A percentile compares a stretch with the other conserved stretches of the same genome.
Evolutionary conservation across 371 early-diverging fungal genomes (phyloP).

Genomic region (Mortierella polycephala): DNA sequence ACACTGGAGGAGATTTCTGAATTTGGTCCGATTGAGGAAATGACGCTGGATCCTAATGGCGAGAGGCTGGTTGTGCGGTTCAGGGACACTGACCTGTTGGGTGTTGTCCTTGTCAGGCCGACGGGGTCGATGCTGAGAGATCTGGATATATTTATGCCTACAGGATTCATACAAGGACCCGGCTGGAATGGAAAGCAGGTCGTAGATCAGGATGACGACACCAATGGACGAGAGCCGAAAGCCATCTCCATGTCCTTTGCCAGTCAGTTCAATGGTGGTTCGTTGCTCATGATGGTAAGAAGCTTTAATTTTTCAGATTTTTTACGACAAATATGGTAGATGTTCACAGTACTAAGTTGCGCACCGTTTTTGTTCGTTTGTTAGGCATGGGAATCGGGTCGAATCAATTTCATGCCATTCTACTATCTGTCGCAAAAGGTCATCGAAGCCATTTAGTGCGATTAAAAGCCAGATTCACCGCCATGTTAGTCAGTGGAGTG

Average conservation of each 20-base stretch:
- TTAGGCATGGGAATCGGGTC: conserved; percentile 51
- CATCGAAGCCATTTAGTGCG: conserved; percentile 8
- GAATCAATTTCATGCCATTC: conserved; percentile 36
- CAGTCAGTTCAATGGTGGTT: conserved; percentile 17
- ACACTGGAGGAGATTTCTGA: conserved; percentile 13
- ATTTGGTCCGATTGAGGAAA: conserved; percentile 44
- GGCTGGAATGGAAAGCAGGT: conserved; percentile 19
- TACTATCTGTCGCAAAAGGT: conserved; percentile 21
- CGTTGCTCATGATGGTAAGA: conserved; percentile 36
- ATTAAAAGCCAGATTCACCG: no score
- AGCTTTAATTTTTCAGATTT: background rate
- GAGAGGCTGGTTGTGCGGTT: conserved; percentile 44
- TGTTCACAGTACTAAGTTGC: background rate
- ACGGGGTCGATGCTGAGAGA: conserved; percentile 31
- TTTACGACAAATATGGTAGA: background rate
- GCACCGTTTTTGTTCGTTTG: background rate
- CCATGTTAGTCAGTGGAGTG: no score
- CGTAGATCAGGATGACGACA: conserved; percentile 17
- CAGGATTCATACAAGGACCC: conserved; percentile 44
- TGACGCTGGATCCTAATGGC: conserved; percentile 36
- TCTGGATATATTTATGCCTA: conserved; percentile 36
- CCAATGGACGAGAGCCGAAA: conserved; percentile 19
- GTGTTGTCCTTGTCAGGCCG: conserved; percentile 30
- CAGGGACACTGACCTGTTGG: conserved; percentile 34
- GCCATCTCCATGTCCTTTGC: conserved; percentile 31